phyloP scores from a whole-genome alignment of 306 rosid genomes.

The Hylodesmum podocarpum region DNA sequence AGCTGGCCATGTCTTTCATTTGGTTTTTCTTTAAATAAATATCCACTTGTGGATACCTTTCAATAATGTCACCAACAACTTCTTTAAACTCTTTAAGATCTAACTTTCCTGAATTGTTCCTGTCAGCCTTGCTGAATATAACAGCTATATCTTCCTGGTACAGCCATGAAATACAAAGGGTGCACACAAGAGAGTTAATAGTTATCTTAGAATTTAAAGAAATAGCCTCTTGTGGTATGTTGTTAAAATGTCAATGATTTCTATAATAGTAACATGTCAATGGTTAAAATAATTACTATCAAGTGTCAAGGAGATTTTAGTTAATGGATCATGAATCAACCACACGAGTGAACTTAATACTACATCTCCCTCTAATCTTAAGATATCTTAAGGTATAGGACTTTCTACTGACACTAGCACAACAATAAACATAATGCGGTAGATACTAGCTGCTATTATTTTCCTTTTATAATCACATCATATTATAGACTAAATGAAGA shows the following conservation, averaged over 20 bases:
- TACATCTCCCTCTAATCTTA: neutral
- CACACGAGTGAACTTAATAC: neutral
- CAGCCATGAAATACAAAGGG: constrained; percentile 6
- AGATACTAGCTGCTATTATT: neutral
- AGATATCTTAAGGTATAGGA: neutral
- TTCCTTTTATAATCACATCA: neutral
- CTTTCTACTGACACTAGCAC: neutral
- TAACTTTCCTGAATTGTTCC: constrained; percentile 62
- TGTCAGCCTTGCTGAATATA: constrained; percentile 82
- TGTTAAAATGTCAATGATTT: neutral
- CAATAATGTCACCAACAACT: constrained; percentile 76
- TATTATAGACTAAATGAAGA: neutral
- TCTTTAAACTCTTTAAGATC: constrained; percentile 59
- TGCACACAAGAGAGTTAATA: neutral
- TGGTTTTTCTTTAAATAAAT: constrained; percentile 78
- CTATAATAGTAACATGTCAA: neutral
- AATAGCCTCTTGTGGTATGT: neutral
- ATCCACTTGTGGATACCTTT: constrained; percentile 93
- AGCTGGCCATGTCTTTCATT: constrained; percentile 58
- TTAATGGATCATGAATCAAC: neutral
- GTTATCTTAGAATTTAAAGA: neutral
- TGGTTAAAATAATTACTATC: neutral
- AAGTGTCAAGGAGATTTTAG: neutral
- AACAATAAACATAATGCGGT: neutral
- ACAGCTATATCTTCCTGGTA: constrained; percentile 82